phyloP scores from a whole-genome alignment of 2,329 filamentous ascomycete genomes.

The Aspergillus pseudoterreus region DNA sequence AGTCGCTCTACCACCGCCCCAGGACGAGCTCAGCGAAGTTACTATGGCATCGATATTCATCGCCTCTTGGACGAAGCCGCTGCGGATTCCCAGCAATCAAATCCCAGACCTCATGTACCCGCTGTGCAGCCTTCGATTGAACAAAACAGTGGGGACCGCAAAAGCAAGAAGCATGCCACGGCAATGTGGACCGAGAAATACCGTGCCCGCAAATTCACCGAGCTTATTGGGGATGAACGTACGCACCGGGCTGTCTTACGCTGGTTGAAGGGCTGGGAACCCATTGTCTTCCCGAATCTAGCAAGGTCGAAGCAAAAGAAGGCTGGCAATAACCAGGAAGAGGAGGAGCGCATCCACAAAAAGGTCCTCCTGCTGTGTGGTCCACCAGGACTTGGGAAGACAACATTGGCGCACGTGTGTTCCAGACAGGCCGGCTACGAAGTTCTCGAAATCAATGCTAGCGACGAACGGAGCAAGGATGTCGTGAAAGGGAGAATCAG shows the following conservation, averaged over 20 bases:
- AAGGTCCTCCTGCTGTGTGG: constrained; percentile 90
- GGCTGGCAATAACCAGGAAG: constrained; percentile 36
- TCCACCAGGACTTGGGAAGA: constrained; percentile 91
- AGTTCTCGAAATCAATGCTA: constrained; percentile 95
- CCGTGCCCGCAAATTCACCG: constrained; percentile 83
- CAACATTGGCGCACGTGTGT: constrained; percentile 92
- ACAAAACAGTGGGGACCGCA: constrained; percentile 15
- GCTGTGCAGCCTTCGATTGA: constrained; percentile 34
- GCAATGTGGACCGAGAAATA: constrained; percentile 95
- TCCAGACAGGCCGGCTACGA: constrained; percentile 94
- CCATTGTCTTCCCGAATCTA: constrained; percentile 80
- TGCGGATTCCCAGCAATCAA: constrained; percentile 51
- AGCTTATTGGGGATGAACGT: constrained; percentile 89
- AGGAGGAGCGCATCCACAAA: constrained; percentile 72
- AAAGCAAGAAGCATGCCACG: constrained; percentile 28
- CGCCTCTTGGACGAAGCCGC: constrained; percentile 69
- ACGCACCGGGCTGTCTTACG: constrained; percentile 86
- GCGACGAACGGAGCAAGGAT: constrained; percentile 84
- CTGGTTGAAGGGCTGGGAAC: constrained; percentile 94
- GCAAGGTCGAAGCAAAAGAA: constrained; percentile 57
- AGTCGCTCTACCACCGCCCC: constrained; percentile 48
- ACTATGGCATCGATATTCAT: constrained; percentile 92
- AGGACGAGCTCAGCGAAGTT: constrained; percentile 59
- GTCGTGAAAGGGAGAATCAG: constrained; percentile 89
- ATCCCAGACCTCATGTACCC: constrained; percentile 16